A percentile compares a stretch with the other conserved stretches of the same genome.
phyloP scores from a whole-genome alignment of 768 basidiomycete species.

The Cubamyces sp. region DNA sequence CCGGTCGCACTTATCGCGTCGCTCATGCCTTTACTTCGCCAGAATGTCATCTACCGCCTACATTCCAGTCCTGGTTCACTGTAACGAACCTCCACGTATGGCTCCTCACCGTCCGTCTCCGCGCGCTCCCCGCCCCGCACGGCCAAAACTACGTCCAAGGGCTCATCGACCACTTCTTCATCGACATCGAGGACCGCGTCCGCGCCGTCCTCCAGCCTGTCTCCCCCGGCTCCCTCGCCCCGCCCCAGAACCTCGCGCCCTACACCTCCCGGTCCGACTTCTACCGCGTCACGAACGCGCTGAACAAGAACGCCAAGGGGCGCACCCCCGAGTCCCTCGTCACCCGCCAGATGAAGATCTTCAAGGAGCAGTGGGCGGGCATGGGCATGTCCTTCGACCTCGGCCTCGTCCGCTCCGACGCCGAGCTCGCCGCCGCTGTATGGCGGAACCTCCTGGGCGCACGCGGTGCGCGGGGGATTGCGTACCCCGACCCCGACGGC shows the following conservation, averaged over 20 bases:
- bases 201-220: slow-evolving; percentile 59
- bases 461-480: slow-evolving; percentile 76
- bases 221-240: slow-evolving; percentile 20
- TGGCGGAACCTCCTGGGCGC: slow-evolving; percentile 93
- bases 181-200: slow-evolving; percentile 90
- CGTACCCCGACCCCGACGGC: slow-evolving; percentile 31
- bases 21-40: not conserved
- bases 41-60: slow-evolving; percentile 88
- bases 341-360: slow-evolving; percentile 85
- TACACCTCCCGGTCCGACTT: slow-evolving; percentile 34
- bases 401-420: slow-evolving; percentile 73
- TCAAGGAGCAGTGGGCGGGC: slow-evolving; percentile 91
- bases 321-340: slow-evolving; percentile 80
- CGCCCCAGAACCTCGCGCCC: slow-evolving; percentile 31
- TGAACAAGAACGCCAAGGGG: slow-evolving; percentile 28
- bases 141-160: slow-evolving; percentile 76
- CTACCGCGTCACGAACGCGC: slow-evolving; percentile 29
- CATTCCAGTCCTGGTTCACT: slow-evolving; percentile 97
- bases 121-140: slow-evolving; percentile 72
- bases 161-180: slow-evolving; percentile 93
- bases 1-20: not conserved
- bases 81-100: slow-evolving; percentile 92
- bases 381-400: slow-evolving; percentile 80
- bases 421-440: slow-evolving; percentile 82
- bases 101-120: slow-evolving; percentile 86